These are phyloP conservation scores for Aspergillus haitiensis DNA, from an alignment of 495 filamentous ascomycete species.

Conservation along the genomic window DNA sequence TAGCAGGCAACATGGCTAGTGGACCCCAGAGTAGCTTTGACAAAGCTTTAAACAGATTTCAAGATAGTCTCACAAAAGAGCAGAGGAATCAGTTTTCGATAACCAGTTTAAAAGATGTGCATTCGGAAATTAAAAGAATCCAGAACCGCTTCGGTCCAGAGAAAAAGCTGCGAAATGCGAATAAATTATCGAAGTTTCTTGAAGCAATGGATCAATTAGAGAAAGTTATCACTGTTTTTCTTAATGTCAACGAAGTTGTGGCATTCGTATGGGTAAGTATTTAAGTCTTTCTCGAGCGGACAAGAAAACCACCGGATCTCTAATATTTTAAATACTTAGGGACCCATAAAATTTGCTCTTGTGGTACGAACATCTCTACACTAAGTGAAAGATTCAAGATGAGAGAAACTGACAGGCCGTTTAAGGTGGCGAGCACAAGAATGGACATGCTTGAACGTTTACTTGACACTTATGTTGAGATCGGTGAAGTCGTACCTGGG, in stretches of 20 bases:
- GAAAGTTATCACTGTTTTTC: slow-evolving; percentile 1
- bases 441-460: no score
- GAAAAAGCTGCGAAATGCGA: not conserved
- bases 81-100: not conserved
- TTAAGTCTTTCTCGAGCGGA: no score
- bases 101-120: not conserved
- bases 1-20: no score
- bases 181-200: not conserved
- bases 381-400: no score
- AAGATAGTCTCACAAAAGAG: not conserved
- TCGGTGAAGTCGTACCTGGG: no score
- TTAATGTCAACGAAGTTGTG: not conserved
- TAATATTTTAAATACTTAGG: not conserved
- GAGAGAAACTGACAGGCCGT: no score
- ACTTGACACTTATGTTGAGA: no score
- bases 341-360: not conserved
- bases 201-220: not conserved
- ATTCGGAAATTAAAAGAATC: not conserved
- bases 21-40: not conserved
- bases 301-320: no score
- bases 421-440: no score
- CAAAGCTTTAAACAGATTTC: not conserved
- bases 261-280: not conserved
- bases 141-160: not conserved
- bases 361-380: no score